phyloP scores from a whole-genome alignment of 148 eudicot species.

The Silene uniflora region DNA sequence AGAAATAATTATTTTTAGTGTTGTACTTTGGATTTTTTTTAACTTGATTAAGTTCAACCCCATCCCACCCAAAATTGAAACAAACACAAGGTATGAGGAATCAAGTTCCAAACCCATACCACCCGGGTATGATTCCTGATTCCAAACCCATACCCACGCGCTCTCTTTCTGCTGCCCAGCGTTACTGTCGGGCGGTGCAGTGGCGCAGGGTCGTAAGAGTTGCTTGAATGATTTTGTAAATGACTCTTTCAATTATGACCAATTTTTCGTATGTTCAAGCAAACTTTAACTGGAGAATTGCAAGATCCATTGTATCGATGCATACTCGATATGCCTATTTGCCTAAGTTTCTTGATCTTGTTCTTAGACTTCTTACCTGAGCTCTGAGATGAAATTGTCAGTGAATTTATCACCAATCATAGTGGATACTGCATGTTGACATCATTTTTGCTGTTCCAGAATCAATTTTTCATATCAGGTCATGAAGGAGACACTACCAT shows the following conservation, averaged over 20 bases:
- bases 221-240: background rate
- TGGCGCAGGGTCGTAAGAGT: background rate
- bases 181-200: background rate
- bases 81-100: too few relatives aligned
- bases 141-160: too few relatives aligned
- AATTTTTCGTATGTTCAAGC: background rate
- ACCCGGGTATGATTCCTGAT: too few relatives aligned
- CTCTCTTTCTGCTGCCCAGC: background rate
- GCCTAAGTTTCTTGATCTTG: background rate
- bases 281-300: background rate
- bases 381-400: background rate
- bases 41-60: too few relatives aligned
- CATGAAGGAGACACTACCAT: conserved; percentile 73
- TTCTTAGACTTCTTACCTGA: background rate
- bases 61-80: too few relatives aligned
- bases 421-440: conserved; percentile 12
- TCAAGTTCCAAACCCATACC: too few relatives aligned
- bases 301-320: conserved; percentile 1
- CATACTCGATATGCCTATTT: background rate
- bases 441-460: conserved; percentile 47
- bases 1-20: too few relatives aligned
- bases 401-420: conserved; percentile 19
- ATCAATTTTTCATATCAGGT: conserved; percentile 98
- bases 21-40: too few relatives aligned
- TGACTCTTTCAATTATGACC: background rate